Percentiles rank a stretch among this genome's conserved stretches.
Evolutionary conservation across 306 rosid genomes (phyloP).

Genomic region (Prinsepia uniflora): DNA sequence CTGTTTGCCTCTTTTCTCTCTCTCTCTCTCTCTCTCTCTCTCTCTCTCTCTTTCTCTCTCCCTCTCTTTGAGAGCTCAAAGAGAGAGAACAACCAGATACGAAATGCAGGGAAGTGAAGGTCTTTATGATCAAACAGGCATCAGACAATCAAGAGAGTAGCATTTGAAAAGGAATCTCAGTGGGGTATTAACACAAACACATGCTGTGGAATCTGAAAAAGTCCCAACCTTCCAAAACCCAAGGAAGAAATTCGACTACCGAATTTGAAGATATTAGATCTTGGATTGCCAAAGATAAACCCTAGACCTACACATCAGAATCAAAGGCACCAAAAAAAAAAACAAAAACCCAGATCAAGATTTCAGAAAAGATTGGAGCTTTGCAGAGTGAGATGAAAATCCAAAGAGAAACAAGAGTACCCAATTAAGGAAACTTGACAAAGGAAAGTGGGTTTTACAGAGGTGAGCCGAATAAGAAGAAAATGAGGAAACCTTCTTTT

Average conservation of each 20-base stretch:
- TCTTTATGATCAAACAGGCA: constrained; percentile 34
- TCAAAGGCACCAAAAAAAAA: constrained; percentile 25
- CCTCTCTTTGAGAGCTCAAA: constrained; percentile 38
- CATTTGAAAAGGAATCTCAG: constrained; percentile 41
- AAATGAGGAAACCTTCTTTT: neutral
- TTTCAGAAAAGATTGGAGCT: neutral
- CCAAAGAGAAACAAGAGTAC: constrained; percentile 9
- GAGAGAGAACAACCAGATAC: constrained; percentile 39
- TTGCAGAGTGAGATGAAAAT: neutral
- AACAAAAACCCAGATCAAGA: constrained; percentile 32
- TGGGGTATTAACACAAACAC: constrained; percentile 37
- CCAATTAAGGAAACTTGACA: constrained; percentile 1
- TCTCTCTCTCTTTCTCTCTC: constrained; percentile 35
- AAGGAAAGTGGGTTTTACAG: neutral
- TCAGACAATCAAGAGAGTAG: constrained; percentile 19
- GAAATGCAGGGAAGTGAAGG: constrained; percentile 43
- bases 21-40: constrained; percentile 33
- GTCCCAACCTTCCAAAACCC: constrained; percentile 30
- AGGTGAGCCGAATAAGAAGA: constrained; percentile 13
- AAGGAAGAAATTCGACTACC: constrained; percentile 35
- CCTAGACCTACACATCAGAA: constrained; percentile 43
- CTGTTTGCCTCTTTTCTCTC: constrained; percentile 13
- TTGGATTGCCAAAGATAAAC: constrained; percentile 33
- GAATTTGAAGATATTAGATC: constrained; percentile 24
- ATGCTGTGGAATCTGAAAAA: constrained; percentile 42